Evolutionary conservation across 2,329 filamentous ascomycete species (phyloP), one percentile per base, ranked within the genome.

Genomic region (Paracoccidioides lutzii): DNA sequence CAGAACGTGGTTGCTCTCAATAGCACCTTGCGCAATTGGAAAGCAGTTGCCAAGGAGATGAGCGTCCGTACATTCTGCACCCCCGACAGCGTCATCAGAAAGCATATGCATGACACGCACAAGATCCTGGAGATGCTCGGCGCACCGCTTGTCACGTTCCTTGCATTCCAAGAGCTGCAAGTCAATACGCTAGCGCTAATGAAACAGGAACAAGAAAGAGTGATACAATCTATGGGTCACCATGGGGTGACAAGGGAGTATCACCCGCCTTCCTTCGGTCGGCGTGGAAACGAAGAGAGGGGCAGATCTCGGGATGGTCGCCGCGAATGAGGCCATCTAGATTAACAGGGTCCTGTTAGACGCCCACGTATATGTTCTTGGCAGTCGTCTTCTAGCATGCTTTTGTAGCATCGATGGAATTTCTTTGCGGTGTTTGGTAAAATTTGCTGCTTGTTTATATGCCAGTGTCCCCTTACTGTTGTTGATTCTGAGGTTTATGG

Each of bases 11-110:
- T 72, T 57, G 66, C 63, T 57, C 67, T 72, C 59, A 66, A 71
- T 55, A 82, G 71, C 3, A 75, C 75, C 53, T 66, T 80, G 52
- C 68, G 73, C 40, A 73, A 70, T 55, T 80, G 77, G 77, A 76
- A 73, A 57, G 65, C 66, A 3, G 66, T 78, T 15, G 69, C 71
- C 42, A 73, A 69, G 42, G 71, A 75, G 53, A 75, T 79, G 73
- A 68, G 68, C 44, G 65, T 77, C 37, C 73, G 76, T 33, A 78
- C 75, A 2, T 78, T 78, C 60, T 79, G 76, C 61, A 65, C 70
- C 30, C 71, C 75, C 1, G 77, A 80, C 59, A 73, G 70, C 50
- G 70, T 72, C 12, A 71, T 80, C 53, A 67, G 73, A 55, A 78
- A 77, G 61, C 70, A 78, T 48, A 63, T 79, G 54, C 70, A 74